phyloP scores from a whole-genome alignment of 2,329 filamentous ascomycete species.

The Teratosphaeria zuluensis region DNA sequence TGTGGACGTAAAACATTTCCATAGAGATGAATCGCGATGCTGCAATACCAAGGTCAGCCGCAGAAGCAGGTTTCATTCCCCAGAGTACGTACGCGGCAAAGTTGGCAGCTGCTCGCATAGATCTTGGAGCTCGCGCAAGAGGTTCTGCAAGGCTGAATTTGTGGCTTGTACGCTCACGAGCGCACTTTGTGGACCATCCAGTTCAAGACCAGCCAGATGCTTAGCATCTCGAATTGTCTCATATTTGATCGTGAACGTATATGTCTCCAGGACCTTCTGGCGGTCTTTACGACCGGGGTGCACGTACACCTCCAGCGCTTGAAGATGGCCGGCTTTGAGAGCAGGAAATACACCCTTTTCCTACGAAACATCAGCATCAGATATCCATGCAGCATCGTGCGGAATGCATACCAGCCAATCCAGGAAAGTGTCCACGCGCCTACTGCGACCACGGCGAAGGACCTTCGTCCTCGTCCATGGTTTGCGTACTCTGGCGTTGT shows the following conservation, averaged over 20 bases:
- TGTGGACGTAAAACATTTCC: slow-evolving; percentile 36
- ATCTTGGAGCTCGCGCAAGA: slow-evolving; percentile 33
- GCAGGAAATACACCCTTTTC: slow-evolving; percentile 41
- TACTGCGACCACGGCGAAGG: slow-evolving; percentile 31
- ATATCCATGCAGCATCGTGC: not conserved
- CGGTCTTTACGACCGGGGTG: slow-evolving; percentile 28
- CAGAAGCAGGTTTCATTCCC: not conserved
- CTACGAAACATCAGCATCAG: slow-evolving; percentile 27
- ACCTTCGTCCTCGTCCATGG: slow-evolving; percentile 25
- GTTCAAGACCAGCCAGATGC: slow-evolving; percentile 16
- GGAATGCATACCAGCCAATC: slow-evolving; percentile 36
- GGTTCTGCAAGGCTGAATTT: slow-evolving; percentile 32
- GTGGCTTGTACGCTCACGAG: slow-evolving; percentile 31
- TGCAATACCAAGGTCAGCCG: slow-evolving; percentile 7
- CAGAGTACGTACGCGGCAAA: slow-evolving; percentile 31
- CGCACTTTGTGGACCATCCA: slow-evolving; percentile 22
- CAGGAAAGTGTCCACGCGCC: slow-evolving; percentile 35
- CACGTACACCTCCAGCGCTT: slow-evolving; percentile 39
- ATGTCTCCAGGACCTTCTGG: slow-evolving; percentile 36
- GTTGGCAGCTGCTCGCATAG: slow-evolving; percentile 30
- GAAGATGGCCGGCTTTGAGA: slow-evolving; percentile 32
- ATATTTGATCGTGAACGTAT: slow-evolving; percentile 42
- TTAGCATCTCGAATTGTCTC: slow-evolving; percentile 3
- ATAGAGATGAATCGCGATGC: slow-evolving; percentile 34
- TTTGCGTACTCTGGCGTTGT: not conserved